These are phyloP conservation scores for Curvularia eragrostidis DNA, from an alignment of 2,329 filamentous ascomycete species.

Conservation along the genomic window DNA sequence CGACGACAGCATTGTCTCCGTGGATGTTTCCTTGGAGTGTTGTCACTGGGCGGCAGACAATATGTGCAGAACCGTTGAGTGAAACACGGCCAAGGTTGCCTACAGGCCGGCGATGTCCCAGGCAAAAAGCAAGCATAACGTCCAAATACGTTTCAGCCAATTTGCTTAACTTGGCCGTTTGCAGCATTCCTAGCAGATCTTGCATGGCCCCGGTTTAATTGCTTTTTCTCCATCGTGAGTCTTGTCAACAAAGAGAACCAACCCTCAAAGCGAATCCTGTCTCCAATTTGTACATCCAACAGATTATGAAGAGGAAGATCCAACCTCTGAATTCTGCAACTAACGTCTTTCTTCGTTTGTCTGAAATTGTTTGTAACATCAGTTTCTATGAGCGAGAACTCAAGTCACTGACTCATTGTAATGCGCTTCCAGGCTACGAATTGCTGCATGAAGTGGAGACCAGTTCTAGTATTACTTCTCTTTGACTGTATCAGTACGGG, in stretches of 20 bases:
- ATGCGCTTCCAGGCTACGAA: neutral
- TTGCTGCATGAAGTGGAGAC: neutral
- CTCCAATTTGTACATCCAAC: neutral
- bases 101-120: conserved; percentile 39
- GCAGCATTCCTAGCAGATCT: neutral
- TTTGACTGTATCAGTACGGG: neutral
- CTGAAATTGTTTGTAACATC: too few species aligned
- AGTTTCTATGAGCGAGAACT: too few species aligned
- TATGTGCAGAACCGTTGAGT: conserved; percentile 55
- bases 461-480: neutral
- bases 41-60: conserved; percentile 47
- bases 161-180: neutral
- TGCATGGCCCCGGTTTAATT: neutral
- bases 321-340: neutral
- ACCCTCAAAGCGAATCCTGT: neutral
- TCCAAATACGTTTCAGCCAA: conserved; percentile 24
- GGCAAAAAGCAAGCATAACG: conserved; percentile 43
- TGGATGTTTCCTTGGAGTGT: conserved; percentile 46
- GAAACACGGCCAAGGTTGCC: conserved; percentile 29
- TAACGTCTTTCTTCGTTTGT: neutral
- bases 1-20: neutral
- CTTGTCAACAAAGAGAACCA: neutral
- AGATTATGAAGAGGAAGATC: neutral
- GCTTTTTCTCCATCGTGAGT: neutral
- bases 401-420: too few species aligned